A percentile compares a stretch with the other conserved stretches of the same genome.
Conservation (phyloP, 345 rosid species). For the Gossypium anomalum region DNA sequence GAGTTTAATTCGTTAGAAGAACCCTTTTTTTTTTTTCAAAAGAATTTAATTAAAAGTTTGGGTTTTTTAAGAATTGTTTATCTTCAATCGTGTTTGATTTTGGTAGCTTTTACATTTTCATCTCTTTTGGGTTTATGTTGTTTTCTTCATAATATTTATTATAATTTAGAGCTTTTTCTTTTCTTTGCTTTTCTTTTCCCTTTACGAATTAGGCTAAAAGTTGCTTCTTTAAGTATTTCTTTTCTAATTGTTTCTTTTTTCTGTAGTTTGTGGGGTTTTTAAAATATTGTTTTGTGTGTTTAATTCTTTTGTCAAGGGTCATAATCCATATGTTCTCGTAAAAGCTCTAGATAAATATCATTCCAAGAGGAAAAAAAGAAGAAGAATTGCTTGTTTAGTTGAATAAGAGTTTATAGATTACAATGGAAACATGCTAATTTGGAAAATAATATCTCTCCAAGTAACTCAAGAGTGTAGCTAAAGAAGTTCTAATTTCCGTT, state of each 20-base stretch:
- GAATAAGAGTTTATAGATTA: neutral
- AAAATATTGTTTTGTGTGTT: neutral
- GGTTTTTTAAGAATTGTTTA: neutral
- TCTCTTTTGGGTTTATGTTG: neutral
- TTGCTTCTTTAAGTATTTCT: neutral
- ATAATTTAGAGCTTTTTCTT: neutral
- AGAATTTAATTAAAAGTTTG: neutral
- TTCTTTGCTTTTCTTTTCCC: neutral
- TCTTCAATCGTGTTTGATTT: neutral
- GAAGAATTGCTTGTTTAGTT: neutral
- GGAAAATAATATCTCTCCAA: neutral
- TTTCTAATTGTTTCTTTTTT: neutral
- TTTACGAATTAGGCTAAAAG: neutral
- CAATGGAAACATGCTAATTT: neutral
- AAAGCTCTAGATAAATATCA: too few relatives aligned
- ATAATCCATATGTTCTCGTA: too few relatives aligned
- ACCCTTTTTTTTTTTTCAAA: neutral
- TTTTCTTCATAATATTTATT: neutral
- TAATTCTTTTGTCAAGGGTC: too few relatives aligned
- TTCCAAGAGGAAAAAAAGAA: too few relatives aligned
- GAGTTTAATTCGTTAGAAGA: neutral
- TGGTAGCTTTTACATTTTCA: neutral
- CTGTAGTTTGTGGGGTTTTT: neutral
- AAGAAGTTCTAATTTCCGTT: neutral
- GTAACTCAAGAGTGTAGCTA: neutral